These are phyloP conservation scores for Kalaharituber pfeilii DNA, from an alignment of 2,329 filamentous ascomycete species.

Conservation along the genomic window DNA sequence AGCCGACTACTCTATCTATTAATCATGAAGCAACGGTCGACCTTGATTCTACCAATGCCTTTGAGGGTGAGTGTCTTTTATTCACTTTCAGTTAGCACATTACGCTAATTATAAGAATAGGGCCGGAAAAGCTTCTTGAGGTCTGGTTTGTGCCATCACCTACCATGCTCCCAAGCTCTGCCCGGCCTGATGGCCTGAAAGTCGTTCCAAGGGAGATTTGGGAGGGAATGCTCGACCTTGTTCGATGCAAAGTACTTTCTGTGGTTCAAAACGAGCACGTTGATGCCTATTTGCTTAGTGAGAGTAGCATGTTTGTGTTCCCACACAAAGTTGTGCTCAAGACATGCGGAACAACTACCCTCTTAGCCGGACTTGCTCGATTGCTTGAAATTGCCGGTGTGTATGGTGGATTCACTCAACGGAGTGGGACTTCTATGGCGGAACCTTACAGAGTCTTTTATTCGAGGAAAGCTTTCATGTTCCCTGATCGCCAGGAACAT, in stretches of 20 bases:
- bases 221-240: conserved; percentile 93
- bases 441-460: conserved; percentile 95
- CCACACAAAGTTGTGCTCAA: conserved; percentile 99
- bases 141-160: conserved; percentile 90
- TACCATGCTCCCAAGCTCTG: conserved; percentile 49
- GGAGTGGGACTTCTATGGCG: conserved; percentile 47
- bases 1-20: conserved; percentile 82
- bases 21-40: conserved; percentile 88
- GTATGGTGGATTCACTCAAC: conserved; percentile 70
- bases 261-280: conserved; percentile 84
- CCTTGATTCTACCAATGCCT: conserved; percentile 87
- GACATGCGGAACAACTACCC: conserved; percentile 91
- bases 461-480: conserved; percentile 95
- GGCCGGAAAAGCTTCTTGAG: conserved; percentile 93
- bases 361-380: conserved; percentile 73
- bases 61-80: conserved; percentile 52
- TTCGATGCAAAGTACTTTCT: conserved; percentile 96
- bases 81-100: conserved; percentile 1
- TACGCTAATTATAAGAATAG: conserved; percentile 27
- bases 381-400: conserved; percentile 81
- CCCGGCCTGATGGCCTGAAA: conserved; percentile 64
- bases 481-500: conserved; percentile 81
- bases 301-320: conserved; percentile 99
- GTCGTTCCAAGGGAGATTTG: conserved; percentile 66
- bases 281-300: conserved; percentile 89